These are phyloP conservation scores for Melanomma pulvis-pyrius DNA, from an alignment of 495 filamentous ascomycete species.

Conservation along the genomic window DNA sequence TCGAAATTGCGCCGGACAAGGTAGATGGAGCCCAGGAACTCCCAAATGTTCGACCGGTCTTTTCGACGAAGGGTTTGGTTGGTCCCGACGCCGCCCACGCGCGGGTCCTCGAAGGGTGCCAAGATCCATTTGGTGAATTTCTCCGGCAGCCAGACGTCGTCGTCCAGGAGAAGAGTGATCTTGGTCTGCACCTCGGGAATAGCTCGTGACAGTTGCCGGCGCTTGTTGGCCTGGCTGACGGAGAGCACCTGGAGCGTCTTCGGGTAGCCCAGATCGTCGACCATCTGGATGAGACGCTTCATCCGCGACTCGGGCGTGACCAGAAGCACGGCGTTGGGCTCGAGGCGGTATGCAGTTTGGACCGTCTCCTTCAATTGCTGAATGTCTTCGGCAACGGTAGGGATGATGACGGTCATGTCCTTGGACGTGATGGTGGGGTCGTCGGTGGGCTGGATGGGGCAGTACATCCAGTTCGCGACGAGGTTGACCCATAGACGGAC, in stretches of 20 bases:
- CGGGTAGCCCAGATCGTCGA: constrained; percentile 46
- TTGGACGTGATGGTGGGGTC: constrained; percentile 65
- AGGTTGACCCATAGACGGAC: constrained; percentile 67
- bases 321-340: constrained; percentile 61
- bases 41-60: constrained; percentile 63
- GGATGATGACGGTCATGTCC: constrained; percentile 76
- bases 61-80: constrained; percentile 77
- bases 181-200: constrained; percentile 73
- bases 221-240: constrained; percentile 67
- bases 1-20: constrained; percentile 86
- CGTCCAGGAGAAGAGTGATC: constrained; percentile 82
- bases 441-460: constrained; percentile 62
- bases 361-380: constrained; percentile 63
- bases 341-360: constrained; percentile 58
- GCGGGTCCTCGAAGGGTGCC: constrained; percentile 77
- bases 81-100: constrained; percentile 79
- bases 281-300: constrained; percentile 56
- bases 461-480: constrained; percentile 61
- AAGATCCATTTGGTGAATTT: constrained; percentile 80
- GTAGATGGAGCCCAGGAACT: constrained; percentile 79
- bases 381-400: constrained; percentile 66
- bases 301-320: constrained; percentile 68
- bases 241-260: constrained; percentile 49
- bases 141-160: constrained; percentile 82
- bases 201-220: constrained; percentile 78